Evolutionary conservation across 352 stramenopile genomes (phyloP), one percentile per base, ranked within the genome.

Genomic region (Achlya hypogyna): DNA sequence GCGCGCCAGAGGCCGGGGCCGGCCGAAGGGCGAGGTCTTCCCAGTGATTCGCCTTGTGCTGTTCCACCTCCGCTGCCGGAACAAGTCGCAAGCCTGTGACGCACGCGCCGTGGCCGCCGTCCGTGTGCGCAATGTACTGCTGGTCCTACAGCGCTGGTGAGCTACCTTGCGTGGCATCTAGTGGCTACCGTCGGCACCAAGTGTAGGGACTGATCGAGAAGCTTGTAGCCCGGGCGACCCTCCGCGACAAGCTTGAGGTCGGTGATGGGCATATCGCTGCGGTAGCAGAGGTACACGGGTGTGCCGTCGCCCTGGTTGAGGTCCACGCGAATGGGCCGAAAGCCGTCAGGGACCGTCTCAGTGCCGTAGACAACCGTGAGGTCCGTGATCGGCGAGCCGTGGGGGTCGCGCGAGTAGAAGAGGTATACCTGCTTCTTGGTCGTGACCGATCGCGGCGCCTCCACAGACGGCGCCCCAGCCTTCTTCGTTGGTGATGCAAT

Each of bases 181-280:
- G 27, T 51, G 4, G 22, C 8, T 34, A 27, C 54, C 22, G 27
- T 42, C 62, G 84, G 77, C n/a, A 70, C 84, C 52, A 84, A 22
- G 32, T 91, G 89, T 27, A 95, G 72, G 42, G 88, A 60, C 27
- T 91, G 73, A 58, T 93, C 84, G 10, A 93, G 65, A 77, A 95
- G 89, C 29, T 80, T 80, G 71, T 94, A 95, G 20, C 86, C 84
- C 25, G 85, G 84, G 31, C 93, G 89, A 42, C 85, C 85, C 22
- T 74, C 84, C 35, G 88, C 88, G 31, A 95, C 85, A 47, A 94
- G 88, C 71, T 89, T 88, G 32, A 95, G 65, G 63, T 95, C 86
- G 0, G 84, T 93, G 62, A 95, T 88, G 5, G 86, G 86, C 84
- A 94, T 93, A 70, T 95, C 86, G 62, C 84, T 89, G 2, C 85